Evolutionary conservation across 2,329 filamentous ascomycete species (phyloP).

Genomic region (Ceratocystis ficicola): DNA sequence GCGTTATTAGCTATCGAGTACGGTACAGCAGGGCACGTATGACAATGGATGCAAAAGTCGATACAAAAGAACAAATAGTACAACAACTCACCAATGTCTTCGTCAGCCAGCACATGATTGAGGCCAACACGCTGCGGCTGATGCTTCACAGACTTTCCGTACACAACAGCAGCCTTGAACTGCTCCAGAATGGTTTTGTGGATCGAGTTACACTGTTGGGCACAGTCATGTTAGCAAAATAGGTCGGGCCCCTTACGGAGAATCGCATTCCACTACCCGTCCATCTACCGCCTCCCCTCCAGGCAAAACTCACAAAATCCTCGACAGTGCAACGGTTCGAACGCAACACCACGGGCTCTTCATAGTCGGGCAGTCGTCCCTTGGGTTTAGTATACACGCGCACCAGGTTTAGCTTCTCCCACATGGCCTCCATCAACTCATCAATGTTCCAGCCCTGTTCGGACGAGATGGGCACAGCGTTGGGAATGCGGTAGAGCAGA

Average conservation of each 20-base stretch:
- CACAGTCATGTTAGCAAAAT: constrained; percentile 6
- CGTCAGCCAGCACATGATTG: constrained; percentile 80
- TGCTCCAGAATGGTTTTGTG: constrained; percentile 92
- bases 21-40: not conserved
- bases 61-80: not conserved
- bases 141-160: constrained; percentile 96
- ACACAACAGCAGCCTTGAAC: constrained; percentile 91
- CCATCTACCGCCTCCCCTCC: too few relatives aligned
- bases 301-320: constrained; percentile 66
- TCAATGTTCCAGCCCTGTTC: constrained; percentile 98
- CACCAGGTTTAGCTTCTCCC: constrained; percentile 86
- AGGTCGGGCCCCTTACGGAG: too few relatives aligned
- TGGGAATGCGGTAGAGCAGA: constrained; percentile 88
- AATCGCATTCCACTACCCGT: too few relatives aligned
- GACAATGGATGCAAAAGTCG: not conserved
- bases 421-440: constrained; percentile 94
- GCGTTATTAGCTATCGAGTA: not conserved
- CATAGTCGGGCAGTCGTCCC: constrained; percentile 86
- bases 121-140: constrained; percentile 93
- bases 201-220: constrained; percentile 75
- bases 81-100: constrained; percentile 65
- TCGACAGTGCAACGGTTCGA: constrained; percentile 77
- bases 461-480: constrained; percentile 92
- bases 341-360: constrained; percentile 76
- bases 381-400: constrained; percentile 98